phyloP scores from a whole-genome alignment of 352 stramenopile genomes.

The Phytophthora podocarpi region DNA sequence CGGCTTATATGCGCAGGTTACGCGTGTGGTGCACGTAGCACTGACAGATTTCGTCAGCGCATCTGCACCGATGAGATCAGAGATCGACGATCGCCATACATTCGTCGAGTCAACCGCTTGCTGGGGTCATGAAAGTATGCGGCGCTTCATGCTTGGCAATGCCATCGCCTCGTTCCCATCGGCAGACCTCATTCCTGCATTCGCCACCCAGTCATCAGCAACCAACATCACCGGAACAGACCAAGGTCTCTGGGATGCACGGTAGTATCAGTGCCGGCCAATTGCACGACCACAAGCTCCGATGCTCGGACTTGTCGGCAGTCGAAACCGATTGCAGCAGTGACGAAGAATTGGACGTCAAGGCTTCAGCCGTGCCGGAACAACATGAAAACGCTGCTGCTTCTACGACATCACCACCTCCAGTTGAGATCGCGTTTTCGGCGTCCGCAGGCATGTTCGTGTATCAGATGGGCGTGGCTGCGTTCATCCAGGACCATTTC shows the following conservation, averaged over 20 bases:
- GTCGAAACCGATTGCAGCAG: slow-evolving; percentile 35
- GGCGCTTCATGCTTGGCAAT: slow-evolving; percentile 7
- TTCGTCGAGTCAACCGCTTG: not conserved
- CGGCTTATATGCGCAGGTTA: slow-evolving; percentile 13
- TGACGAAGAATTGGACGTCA: slow-evolving; percentile 40
- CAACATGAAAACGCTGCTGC: not conserved
- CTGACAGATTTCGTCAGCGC: slow-evolving; percentile 20
- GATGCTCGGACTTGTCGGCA: slow-evolving; percentile 13
- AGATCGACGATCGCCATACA: slow-evolving; percentile 8
- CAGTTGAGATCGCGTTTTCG: slow-evolving; percentile 72
- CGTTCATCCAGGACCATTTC: slow-evolving; percentile 71
- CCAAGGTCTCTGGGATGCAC: slow-evolving; percentile 10
- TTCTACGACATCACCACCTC: slow-evolving; percentile 1
- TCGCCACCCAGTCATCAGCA: not conserved
- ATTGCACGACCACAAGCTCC: slow-evolving; percentile 14
- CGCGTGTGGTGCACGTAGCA: not conserved
- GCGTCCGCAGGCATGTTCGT: slow-evolving; percentile 70
- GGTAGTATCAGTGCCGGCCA: not conserved
- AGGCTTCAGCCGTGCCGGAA: slow-evolving; percentile 15
- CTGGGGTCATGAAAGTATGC: not conserved
- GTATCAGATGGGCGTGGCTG: slow-evolving; percentile 76
- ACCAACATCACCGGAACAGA: slow-evolving; percentile 1
- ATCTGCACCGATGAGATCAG: not conserved
- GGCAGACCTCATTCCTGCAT: slow-evolving; percentile 16
- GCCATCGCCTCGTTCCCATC: not conserved